A percentile compares a stretch with the other conserved stretches of the same genome.
phyloP scores from a whole-genome alignment of 2,329 filamentous ascomycete genomes.

The Microsporum ferrugineum region DNA sequence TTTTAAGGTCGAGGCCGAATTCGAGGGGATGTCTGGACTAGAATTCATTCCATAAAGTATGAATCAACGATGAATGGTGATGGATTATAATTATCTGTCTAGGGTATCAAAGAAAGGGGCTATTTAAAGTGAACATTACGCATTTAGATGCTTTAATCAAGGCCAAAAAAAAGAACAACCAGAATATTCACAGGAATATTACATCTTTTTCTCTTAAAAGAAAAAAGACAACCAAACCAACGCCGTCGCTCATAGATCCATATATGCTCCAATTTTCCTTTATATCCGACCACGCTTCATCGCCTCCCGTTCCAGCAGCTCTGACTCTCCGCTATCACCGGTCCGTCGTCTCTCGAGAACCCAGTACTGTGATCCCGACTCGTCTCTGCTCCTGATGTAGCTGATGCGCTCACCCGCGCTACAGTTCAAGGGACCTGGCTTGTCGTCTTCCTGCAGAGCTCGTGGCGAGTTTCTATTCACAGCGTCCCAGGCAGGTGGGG shows the following conservation, averaged over 20 bases:
- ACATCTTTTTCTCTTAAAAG: neutral
- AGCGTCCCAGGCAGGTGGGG: neutral
- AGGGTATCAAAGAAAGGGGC: neutral
- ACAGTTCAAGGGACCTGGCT: neutral
- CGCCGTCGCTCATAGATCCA: neutral
- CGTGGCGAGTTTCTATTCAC: neutral
- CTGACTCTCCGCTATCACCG: conserved; percentile 24
- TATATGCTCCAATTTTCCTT: conserved; percentile 3
- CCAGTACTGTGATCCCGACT: conserved; percentile 25
- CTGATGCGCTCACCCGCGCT: conserved; percentile 22
- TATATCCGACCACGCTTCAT: conserved; percentile 21
- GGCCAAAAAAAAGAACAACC: neutral
- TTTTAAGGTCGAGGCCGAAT: conserved; percentile 17
- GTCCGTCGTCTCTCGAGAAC: conserved; percentile 26
- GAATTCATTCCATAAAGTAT: neutral
- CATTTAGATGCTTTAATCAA: neutral
- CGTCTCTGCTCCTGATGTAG: conserved; percentile 22
- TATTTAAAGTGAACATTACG: neutral
- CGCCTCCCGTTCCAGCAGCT: conserved; percentile 24
- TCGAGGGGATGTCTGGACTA: no score
- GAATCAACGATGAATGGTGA: neutral
- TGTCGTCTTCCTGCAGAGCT: neutral
- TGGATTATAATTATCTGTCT: neutral
- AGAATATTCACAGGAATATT: neutral
- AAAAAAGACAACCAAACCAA: neutral